These are phyloP conservation scores for Inga oerstediana DNA, from an alignment of 306 rosid species.

Conservation along the genomic window DNA sequence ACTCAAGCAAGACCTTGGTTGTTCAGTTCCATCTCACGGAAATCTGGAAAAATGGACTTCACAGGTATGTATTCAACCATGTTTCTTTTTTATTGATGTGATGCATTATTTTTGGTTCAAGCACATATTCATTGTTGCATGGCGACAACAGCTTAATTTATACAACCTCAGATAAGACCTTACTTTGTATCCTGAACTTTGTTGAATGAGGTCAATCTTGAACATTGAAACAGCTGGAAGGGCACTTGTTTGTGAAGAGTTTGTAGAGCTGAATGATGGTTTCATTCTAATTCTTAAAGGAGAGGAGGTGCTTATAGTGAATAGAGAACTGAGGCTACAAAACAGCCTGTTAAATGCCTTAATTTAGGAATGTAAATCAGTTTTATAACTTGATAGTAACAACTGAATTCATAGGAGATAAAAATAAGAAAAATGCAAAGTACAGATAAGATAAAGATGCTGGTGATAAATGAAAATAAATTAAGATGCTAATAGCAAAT, in stretches of 20 bases:
- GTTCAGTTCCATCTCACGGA: constrained; percentile 80
- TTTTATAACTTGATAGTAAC: background rate
- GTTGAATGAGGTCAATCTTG: constrained; percentile 13
- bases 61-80: constrained; percentile 53
- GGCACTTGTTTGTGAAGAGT: background rate
- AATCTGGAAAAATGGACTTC: constrained; percentile 91
- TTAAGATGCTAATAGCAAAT: background rate
- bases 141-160: background rate
- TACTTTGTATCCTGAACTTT: background rate
- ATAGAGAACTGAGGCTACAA: background rate
- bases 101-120: background rate
- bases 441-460: background rate
- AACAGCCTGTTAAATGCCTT: background rate
- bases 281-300: background rate
- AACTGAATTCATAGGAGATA: background rate
- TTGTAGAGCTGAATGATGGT: background rate
- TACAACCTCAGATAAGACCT: background rate
- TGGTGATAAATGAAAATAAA: background rate
- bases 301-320: background rate
- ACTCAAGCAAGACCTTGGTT: constrained; percentile 80
- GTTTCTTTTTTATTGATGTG: background rate
- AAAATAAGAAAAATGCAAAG: background rate
- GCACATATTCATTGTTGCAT: background rate
- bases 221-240: background rate
- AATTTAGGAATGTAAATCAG: background rate